Conservation (phyloP, 2,329 filamentous ascomycete species). For the Talaromyces funiculosus region DNA sequence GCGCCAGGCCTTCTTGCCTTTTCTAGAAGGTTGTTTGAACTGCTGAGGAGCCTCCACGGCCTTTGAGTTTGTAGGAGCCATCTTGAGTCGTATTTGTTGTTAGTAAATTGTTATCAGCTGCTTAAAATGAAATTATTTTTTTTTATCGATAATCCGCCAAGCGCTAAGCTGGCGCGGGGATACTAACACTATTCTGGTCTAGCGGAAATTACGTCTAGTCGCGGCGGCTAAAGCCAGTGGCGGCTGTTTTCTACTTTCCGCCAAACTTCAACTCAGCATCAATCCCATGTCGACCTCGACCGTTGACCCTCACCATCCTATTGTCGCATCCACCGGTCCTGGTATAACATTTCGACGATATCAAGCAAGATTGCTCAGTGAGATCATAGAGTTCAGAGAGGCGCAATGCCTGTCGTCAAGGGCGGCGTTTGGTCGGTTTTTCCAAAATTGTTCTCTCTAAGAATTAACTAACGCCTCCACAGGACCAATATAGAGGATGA, state of each 20-base stretch:
- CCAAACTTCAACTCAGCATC: neutral
- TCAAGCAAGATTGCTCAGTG: neutral
- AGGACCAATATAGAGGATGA: conserved; percentile 76
- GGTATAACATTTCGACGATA: neutral
- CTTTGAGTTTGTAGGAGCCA: conserved; percentile 4
- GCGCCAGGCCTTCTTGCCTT: conserved; percentile 97
- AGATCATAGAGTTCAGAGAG: neutral
- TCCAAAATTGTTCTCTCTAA: neutral
- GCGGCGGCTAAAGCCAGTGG: conserved; percentile 2
- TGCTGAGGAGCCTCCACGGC: conserved; percentile 61
- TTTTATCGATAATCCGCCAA: conserved; percentile 12
- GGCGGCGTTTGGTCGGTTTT: conserved; percentile 54
- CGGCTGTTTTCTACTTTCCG: conserved; percentile 7
- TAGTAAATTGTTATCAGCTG: neutral
- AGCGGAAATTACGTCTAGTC: neutral
- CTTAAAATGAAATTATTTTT: conserved; percentile 12
- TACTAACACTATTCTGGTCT: neutral
- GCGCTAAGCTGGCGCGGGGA: conserved; percentile 9
- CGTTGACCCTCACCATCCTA: neutral
- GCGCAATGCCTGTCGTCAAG: conserved; percentile 59
- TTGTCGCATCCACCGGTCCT: neutral
- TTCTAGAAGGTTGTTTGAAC: conserved; percentile 82
- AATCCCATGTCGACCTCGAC: neutral
- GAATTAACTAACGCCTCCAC: conserved; percentile 17
- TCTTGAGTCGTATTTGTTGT: neutral